Percentiles rank a stretch among this genome's conserved stretches.
Conservation (phyloP, 345 rosid species). For the Populus alba region DNA sequence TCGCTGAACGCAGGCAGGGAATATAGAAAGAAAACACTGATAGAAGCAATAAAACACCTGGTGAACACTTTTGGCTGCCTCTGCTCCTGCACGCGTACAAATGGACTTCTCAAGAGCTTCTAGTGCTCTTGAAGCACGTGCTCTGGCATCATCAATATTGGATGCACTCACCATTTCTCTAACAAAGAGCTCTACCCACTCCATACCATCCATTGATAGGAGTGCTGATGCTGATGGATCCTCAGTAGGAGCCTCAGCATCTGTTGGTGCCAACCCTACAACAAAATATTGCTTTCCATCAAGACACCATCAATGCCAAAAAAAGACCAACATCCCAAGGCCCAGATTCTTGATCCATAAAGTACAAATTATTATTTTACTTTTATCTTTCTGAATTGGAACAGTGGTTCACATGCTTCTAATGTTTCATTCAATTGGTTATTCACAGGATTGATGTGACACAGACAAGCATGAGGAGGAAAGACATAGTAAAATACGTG, state of each 20-base stretch:
- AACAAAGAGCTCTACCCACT: slow-evolving; percentile 83
- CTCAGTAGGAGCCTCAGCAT: slow-evolving; percentile 32
- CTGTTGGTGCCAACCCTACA: slow-evolving; percentile 27
- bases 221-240: slow-evolving; percentile 33
- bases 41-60: slow-evolving; percentile 39
- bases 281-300: slow-evolving; percentile 4
- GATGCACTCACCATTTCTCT: slow-evolving; percentile 72
- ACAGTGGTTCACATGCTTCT: neutral
- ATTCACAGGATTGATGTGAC: neutral
- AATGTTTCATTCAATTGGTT: neutral
- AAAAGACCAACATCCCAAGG: neutral
- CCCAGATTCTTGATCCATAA: neutral
- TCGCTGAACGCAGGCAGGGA: neutral
- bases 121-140: slow-evolving; percentile 75
- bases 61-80: slow-evolving; percentile 48
- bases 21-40: neutral
- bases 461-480: neutral
- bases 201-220: slow-evolving; percentile 52
- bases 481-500: neutral
- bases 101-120: slow-evolving; percentile 78
- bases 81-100: slow-evolving; percentile 53
- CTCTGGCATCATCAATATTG: slow-evolving; percentile 71
- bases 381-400: neutral
- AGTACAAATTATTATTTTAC: neutral
- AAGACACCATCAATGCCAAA: neutral